Conservation (phyloP, 257 asterid species). For the Craterostigma plantagineum region DNA sequence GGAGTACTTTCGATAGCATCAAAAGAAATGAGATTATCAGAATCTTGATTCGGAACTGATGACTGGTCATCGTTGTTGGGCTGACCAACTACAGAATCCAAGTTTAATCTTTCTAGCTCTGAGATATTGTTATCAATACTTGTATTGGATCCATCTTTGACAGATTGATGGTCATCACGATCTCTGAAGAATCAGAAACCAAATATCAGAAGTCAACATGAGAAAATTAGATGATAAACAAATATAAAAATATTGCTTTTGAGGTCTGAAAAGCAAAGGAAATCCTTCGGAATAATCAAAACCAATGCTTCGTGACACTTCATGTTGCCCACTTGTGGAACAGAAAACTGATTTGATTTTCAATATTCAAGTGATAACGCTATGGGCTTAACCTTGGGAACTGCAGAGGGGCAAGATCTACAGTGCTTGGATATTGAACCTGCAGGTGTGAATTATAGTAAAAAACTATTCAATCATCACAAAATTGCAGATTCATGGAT, state of each 20-base stretch:
- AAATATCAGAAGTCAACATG: background rate
- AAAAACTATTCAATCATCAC: slow-evolving; percentile 1
- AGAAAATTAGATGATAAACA: background rate
- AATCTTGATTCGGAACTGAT: slow-evolving; percentile 30
- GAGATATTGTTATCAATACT: slow-evolving; percentile 25
- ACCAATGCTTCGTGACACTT: too few relatives aligned
- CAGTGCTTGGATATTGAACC: slow-evolving; percentile 75
- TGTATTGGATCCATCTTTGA: slow-evolving; percentile 22
- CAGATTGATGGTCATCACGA: slow-evolving; percentile 27
- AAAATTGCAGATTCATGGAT: slow-evolving; percentile 8
- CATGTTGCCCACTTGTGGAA: too few relatives aligned
- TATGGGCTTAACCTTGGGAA: slow-evolving; percentile 41
- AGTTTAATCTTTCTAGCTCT: slow-evolving; percentile 23
- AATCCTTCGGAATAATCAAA: background rate
- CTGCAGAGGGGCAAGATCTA: slow-evolving; percentile 41
- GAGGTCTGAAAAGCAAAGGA: background rate
- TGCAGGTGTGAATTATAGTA: slow-evolving; percentile 23
- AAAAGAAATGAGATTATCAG: slow-evolving; percentile 61
- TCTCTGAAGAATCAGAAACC: slow-evolving; percentile 9
- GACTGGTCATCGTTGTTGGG: slow-evolving; percentile 16
- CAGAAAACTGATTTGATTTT: too few relatives aligned
- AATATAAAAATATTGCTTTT: background rate
- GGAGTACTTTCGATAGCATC: slow-evolving; percentile 37
- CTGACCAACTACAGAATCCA: slow-evolving; percentile 20
- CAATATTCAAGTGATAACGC: slow-evolving; percentile 3